Conservation (phyloP, 179 eudicot species). For the Spergularia azorica region DNA sequence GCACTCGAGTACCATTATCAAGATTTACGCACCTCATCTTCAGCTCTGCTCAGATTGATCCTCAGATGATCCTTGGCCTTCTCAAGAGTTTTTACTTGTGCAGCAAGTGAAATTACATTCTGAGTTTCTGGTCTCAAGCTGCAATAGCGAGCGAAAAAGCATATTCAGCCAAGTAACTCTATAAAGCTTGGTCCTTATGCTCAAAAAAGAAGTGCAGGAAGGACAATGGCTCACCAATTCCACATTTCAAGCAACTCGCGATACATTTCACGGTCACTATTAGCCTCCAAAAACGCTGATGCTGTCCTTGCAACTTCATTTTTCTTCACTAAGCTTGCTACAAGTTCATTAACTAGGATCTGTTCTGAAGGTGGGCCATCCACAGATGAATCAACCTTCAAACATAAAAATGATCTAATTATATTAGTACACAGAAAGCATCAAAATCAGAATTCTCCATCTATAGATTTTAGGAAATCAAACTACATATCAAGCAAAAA, state of each 20-base stretch:
- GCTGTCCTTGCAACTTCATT: constrained; percentile 58
- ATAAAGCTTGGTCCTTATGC: neutral
- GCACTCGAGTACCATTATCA: neutral
- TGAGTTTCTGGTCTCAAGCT: constrained; percentile 75
- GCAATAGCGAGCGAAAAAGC: constrained; percentile 4
- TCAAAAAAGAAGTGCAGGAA: neutral
- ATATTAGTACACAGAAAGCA: neutral
- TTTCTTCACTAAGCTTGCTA: constrained; percentile 54
- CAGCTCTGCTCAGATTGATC: constrained; percentile 76
- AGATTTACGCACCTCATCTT: constrained; percentile 73
- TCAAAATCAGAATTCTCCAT: neutral
- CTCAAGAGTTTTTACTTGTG: constrained; percentile 48
- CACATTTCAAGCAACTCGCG: constrained; percentile 53
- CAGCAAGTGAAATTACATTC: constrained; percentile 60
- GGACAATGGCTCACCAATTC: constrained; percentile 45
- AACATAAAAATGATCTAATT: constrained; percentile 3
- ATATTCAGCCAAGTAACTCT: neutral
- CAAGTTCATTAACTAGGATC: constrained; percentile 48
- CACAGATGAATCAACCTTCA: constrained; percentile 48
- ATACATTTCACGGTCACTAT: constrained; percentile 55
- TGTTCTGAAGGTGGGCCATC: constrained; percentile 46
- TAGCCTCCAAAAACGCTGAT: constrained; percentile 61
- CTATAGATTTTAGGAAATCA: neutral
- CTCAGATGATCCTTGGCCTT: constrained; percentile 75
- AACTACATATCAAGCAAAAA: constrained; percentile 1